These are phyloP conservation scores for Hemileia vastatrix DNA, from an alignment of 1,284 basidiomycete species.

Conservation along the genomic window DNA sequence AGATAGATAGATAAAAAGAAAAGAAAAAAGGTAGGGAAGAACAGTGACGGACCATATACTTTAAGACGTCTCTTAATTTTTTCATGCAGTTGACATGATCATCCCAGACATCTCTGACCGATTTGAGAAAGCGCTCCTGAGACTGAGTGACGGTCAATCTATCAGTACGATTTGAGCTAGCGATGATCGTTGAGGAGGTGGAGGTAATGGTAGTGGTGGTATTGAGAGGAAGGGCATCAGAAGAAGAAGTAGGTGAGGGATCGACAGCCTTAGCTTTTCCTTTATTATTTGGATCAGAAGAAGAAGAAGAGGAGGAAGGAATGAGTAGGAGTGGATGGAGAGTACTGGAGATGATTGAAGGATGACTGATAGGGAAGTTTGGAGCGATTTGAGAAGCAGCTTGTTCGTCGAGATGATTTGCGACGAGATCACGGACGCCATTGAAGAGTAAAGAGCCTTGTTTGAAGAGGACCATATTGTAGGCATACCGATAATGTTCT, in stretches of 20 bases:
- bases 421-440: constrained; percentile 68
- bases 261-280: constrained; percentile 28
- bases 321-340: constrained; percentile 52
- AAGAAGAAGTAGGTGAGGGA: constrained; percentile 16
- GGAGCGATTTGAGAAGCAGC: constrained; percentile 70
- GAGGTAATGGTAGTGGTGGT: constrained; percentile 24
- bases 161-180: constrained; percentile 29
- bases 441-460: constrained; percentile 79
- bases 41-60: constrained; percentile 74
- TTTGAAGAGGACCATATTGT: constrained; percentile 83
- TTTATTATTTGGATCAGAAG: constrained; percentile 23
- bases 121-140: constrained; percentile 67
- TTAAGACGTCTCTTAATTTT: constrained; percentile 79
- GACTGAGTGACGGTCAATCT: constrained; percentile 33
- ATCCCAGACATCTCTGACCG: constrained; percentile 79
- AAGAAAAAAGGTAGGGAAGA: no score
- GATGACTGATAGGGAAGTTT: constrained; percentile 56
- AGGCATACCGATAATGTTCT: constrained; percentile 78
- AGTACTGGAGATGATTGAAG: constrained; percentile 52
- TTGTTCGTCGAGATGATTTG: constrained; percentile 70
- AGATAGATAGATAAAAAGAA: not conserved
- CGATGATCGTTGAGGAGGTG: not conserved
- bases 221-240: constrained; percentile 22
- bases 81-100: constrained; percentile 85
- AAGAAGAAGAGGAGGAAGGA: constrained; percentile 35